These are phyloP conservation scores for Trichophyton rubrum DNA, from an alignment of 2,329 filamentous ascomycete species.

Conservation along the genomic window DNA sequence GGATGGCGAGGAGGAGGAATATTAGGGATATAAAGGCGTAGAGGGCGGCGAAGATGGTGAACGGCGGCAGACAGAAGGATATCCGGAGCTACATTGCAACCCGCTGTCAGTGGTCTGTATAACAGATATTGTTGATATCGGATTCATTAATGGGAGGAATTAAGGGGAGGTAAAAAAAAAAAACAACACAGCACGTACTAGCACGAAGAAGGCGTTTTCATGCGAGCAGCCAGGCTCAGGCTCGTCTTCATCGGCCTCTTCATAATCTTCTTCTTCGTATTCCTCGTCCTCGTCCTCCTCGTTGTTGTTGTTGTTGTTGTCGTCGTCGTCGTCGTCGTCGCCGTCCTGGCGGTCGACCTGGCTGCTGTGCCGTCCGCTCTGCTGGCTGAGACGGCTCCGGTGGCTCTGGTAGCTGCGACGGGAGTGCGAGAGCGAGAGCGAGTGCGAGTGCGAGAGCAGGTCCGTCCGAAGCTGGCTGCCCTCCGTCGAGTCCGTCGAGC, in stretches of 20 bases:
- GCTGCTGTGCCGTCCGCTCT: neutral
- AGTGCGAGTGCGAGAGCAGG: neutral
- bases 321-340: neutral
- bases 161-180: neutral
- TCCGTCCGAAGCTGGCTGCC: neutral
- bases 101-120: neutral
- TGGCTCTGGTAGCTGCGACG: neutral
- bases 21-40: slow-evolving; percentile 44
- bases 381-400: neutral
- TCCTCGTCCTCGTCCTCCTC: slow-evolving; percentile 17
- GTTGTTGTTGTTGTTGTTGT: slow-evolving; percentile 20
- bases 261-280: slow-evolving; percentile 11
- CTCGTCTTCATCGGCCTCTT: slow-evolving; percentile 16
- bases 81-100: slow-evolving; percentile 17
- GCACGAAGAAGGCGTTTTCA: slow-evolving; percentile 34
- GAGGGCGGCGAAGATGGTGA: slow-evolving; percentile 42
- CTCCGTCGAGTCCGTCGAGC: neutral
- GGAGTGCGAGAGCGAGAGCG: neutral
- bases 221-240: slow-evolving; percentile 16
- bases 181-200: slow-evolving; percentile 20
- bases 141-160: neutral
- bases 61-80: slow-evolving; percentile 36
- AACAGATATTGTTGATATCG: neutral
- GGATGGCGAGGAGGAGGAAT: slow-evolving; percentile 40
- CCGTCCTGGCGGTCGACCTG: neutral